Percentiles rank a stretch among this genome's conserved stretches.
Evolutionary conservation across 2,329 filamentous ascomycete genomes (phyloP).

Genomic region (Penicillium nordicum): DNA sequence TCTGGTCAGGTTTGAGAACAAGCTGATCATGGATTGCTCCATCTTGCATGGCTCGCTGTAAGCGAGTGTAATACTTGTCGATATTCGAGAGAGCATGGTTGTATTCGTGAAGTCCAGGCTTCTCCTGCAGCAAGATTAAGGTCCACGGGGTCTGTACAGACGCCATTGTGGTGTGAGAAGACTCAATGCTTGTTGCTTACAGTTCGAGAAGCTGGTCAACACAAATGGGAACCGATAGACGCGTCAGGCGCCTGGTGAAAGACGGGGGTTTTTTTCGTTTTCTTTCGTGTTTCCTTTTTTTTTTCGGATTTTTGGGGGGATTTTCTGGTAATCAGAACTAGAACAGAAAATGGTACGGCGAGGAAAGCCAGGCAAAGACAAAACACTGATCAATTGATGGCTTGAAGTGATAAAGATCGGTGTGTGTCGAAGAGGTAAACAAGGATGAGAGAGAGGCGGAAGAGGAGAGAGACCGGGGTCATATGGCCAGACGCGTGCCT

Average conservation of each 20-base stretch:
- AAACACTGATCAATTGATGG: background rate
- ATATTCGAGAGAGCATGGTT: constrained; percentile 5
- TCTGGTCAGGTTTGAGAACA: constrained; percentile 4
- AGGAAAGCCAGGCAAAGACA: background rate
- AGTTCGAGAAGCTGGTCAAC: background rate
- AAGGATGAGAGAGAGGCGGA: background rate
- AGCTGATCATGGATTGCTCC: constrained; percentile 5
- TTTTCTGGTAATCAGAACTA: background rate
- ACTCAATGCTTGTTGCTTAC: background rate
- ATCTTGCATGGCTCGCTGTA: constrained; percentile 5
- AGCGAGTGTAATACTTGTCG: constrained; percentile 7
- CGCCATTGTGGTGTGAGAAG: background rate
- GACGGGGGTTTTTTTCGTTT: too few relatives aligned
- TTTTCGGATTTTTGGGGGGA: too few relatives aligned
- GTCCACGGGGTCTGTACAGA: constrained; percentile 1
- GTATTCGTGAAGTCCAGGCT: constrained; percentile 9
- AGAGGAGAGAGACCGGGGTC: background rate
- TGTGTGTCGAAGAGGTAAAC: background rate
- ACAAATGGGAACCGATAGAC: background rate
- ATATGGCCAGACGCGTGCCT: background rate
- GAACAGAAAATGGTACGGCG: background rate
- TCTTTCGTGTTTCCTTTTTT: too few relatives aligned
- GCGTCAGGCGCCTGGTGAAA: background rate
- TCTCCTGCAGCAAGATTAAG: constrained; percentile 1
- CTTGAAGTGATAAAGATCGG: background rate